A percentile compares a stretch with the other conserved stretches of the same genome.
These are phyloP conservation scores for Pseudogymnoascus sp. DNA, from an alignment of 2,329 filamentous ascomycete genomes.

Conservation along the genomic window DNA sequence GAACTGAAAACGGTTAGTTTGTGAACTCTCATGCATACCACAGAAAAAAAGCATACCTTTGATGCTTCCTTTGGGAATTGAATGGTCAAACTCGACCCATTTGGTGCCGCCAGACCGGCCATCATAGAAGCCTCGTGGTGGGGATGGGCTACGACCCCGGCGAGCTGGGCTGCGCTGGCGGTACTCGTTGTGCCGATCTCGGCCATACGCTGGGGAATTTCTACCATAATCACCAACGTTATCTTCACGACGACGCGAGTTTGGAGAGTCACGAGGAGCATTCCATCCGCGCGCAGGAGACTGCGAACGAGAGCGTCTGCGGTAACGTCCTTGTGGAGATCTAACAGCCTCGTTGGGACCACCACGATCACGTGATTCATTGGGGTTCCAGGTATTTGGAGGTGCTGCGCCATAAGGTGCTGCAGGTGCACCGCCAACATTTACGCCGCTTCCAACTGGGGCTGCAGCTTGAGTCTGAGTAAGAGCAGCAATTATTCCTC, in stretches of 20 bases:
- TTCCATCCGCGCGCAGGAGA: constrained; percentile 71
- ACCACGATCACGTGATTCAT: constrained; percentile 44
- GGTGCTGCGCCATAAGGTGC: constrained; percentile 26
- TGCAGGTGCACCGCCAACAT: constrained; percentile 27
- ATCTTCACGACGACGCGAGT: constrained; percentile 38
- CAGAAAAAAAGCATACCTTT: constrained; percentile 46
- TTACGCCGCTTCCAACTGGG: constrained; percentile 20
- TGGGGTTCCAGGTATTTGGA: constrained; percentile 33
- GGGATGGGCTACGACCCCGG: constrained; percentile 55
- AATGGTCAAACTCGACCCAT: constrained; percentile 71
- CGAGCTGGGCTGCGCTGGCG: constrained; percentile 79
- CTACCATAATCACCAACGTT: constrained; percentile 64
- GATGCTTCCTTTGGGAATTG: constrained; percentile 67
- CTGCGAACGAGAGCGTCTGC: constrained; percentile 64
- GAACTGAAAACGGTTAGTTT: constrained; percentile 42
- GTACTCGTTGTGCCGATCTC: constrained; percentile 59
- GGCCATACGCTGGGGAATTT: constrained; percentile 48
- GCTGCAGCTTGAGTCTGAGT: constrained; percentile 28
- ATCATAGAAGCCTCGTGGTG: constrained; percentile 33
- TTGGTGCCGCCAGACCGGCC: constrained; percentile 47
- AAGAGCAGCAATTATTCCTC: constrained; percentile 46
- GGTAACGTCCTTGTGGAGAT: constrained; percentile 49
- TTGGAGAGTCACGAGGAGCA: constrained; percentile 44
- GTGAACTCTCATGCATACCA: constrained; percentile 10
- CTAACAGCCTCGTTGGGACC: constrained; percentile 40